A percentile compares a stretch with the other conserved stretches of the same genome.
These are phyloP conservation scores for Filosporella fistucella DNA, from an alignment of 495 filamentous ascomycete species.

Conservation along the genomic window DNA sequence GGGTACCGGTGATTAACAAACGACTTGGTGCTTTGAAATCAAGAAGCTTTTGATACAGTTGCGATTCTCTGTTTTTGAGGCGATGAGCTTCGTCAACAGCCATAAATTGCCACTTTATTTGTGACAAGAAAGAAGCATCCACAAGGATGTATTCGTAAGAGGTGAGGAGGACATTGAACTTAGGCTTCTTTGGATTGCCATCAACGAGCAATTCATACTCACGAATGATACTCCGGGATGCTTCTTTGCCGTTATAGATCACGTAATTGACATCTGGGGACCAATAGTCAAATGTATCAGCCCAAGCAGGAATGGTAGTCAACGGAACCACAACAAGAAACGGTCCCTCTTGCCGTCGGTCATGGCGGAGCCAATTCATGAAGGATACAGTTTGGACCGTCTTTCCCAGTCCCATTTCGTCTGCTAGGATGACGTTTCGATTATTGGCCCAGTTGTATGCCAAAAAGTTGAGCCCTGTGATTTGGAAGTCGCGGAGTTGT, in stretches of 20 bases:
- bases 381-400: slow-evolving; percentile 97
- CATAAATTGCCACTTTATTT: slow-evolving; percentile 96
- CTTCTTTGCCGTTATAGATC: slow-evolving; percentile 86
- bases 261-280: slow-evolving; percentile 96
- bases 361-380: slow-evolving; percentile 96
- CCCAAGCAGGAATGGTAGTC: slow-evolving; percentile 96
- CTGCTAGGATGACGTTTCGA: slow-evolving; percentile 92
- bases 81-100: slow-evolving; percentile 96
- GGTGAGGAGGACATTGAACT: slow-evolving; percentile 93
- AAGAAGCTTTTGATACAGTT: slow-evolving; percentile 79
- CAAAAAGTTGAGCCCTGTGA: slow-evolving; percentile 90
- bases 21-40: slow-evolving; percentile 81
- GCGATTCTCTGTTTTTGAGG: slow-evolving; percentile 91
- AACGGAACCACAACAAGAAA: slow-evolving; percentile 94
- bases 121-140: slow-evolving; percentile 65
- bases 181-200: slow-evolving; percentile 75
- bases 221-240: slow-evolving; percentile 73
- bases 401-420: slow-evolving; percentile 98
- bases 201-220: slow-evolving; percentile 85
- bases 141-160: slow-evolving; percentile 91
- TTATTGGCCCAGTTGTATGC: slow-evolving; percentile 89
- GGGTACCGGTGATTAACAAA: slow-evolving; percentile 93
- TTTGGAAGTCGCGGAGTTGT: slow-evolving; percentile 87
- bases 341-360: slow-evolving; percentile 82
- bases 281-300: slow-evolving; percentile 96